phyloP scores from a whole-genome alignment of 148 eudicot species.

The Vaccinium corymbosum region DNA sequence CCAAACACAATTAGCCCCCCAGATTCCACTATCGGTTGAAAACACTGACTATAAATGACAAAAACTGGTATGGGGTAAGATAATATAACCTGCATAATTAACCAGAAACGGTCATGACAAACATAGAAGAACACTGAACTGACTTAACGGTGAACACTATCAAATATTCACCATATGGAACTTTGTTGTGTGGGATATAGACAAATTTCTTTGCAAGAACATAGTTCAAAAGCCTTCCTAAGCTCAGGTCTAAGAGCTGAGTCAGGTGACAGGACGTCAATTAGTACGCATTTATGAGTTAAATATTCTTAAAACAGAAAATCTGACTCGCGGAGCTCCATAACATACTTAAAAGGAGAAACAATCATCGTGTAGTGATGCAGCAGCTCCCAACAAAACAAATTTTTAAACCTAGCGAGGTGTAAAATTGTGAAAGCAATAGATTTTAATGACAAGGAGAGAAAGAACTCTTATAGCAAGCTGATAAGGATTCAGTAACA shows the following conservation, averaged over 20 bases:
- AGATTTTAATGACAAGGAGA: not conserved
- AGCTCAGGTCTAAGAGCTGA: not conserved
- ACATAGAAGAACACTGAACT: not conserved
- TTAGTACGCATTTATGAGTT: not conserved
- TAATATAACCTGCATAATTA: not conserved
- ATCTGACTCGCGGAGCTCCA: not conserved
- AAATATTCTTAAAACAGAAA: not conserved
- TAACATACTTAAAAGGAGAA: not conserved
- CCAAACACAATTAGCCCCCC: not conserved
- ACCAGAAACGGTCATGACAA: not conserved
- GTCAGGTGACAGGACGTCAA: not conserved
- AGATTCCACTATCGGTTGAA: not conserved
- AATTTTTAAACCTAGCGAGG: not conserved
- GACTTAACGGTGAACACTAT: not conserved
- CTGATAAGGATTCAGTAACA: not conserved
- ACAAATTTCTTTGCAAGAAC: not conserved
- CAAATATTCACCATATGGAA: not conserved
- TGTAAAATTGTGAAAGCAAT: not conserved
- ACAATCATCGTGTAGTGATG: not conserved
- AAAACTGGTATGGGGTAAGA: not conserved
- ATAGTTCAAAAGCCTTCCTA: not conserved
- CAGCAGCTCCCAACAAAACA: not conserved
- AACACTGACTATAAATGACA: not conserved
- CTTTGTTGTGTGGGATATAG: not conserved
- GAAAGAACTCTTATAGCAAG: not conserved